phyloP scores from a whole-genome alignment of 2,329 filamentous ascomycete species.

The Arthrobotrys iridis region DNA sequence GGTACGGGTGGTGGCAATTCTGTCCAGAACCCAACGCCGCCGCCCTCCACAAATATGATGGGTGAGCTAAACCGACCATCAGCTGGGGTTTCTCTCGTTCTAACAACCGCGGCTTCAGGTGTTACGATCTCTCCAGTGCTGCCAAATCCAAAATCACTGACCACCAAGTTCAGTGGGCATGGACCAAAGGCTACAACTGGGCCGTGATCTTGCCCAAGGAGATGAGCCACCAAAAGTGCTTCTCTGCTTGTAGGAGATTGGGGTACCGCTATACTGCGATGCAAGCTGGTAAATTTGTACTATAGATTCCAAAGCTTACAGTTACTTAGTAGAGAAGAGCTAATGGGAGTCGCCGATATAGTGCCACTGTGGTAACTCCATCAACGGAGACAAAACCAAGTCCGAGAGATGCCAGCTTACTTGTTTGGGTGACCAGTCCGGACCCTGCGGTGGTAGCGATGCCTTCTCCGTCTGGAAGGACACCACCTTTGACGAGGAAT shows the following conservation, averaged over 20 bases:
- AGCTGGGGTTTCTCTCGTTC: neutral
- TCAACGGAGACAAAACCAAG: neutral
- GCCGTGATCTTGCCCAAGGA: neutral
- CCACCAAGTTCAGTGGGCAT: neutral
- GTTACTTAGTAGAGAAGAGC: neutral
- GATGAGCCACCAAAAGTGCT: neutral
- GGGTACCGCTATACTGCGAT: neutral
- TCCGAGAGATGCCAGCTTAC: neutral
- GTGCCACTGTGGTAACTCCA: neutral
- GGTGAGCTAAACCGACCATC: too few species aligned
- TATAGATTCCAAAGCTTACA: neutral
- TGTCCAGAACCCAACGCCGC: neutral
- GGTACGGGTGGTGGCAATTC: neutral
- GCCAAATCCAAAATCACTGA: neutral
- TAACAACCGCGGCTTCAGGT: neutral
- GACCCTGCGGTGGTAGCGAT: neutral
- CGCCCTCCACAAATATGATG: neutral
- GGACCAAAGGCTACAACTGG: neutral
- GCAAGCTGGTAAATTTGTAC: neutral
- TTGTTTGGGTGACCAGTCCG: neutral
- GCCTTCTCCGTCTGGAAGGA: neutral
- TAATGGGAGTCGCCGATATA: neutral
- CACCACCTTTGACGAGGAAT: neutral
- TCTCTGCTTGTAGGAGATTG: neutral
- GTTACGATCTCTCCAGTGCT: neutral